Conservation (phyloP, 2,329 filamentous ascomycete species). For the Stylonectria norvegica region DNA sequence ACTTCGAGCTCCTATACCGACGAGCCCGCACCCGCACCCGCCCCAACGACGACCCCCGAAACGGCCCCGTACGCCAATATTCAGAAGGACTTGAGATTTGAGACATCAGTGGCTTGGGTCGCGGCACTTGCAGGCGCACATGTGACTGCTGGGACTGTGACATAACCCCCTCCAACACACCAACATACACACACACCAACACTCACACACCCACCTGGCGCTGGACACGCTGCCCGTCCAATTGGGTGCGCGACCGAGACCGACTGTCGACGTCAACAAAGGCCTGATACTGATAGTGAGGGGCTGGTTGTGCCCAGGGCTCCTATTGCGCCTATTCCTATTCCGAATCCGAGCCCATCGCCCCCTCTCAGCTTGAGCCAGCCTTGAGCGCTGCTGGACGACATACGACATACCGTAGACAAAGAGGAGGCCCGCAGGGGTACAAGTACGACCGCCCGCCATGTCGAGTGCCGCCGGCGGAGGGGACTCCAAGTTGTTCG, state of each 20-base stretch:
- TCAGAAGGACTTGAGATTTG: too few species aligned
- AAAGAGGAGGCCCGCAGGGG: slow-evolving; percentile 17
- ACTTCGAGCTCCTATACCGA: too few species aligned
- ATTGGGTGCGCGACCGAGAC: slow-evolving; percentile 21
- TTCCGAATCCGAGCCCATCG: slow-evolving; percentile 16
- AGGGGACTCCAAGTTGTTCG: slow-evolving; percentile 99
- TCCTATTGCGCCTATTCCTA: slow-evolving; percentile 9
- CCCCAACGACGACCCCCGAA: too few species aligned
- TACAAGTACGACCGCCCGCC: slow-evolving; percentile 34
- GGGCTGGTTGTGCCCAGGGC: slow-evolving; percentile 19
- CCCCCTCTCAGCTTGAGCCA: neutral
- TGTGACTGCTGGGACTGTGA: slow-evolving; percentile 20
- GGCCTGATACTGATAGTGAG: slow-evolving; percentile 17
- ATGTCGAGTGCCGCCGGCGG: slow-evolving; percentile 60
- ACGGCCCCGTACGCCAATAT: too few species aligned
- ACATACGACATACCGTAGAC: slow-evolving; percentile 3
- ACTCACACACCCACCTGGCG: slow-evolving; percentile 24
- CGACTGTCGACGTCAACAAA: slow-evolving; percentile 13
- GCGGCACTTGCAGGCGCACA: slow-evolving; percentile 21
- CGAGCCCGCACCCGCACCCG: too few species aligned
- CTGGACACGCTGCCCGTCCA: slow-evolving; percentile 21
- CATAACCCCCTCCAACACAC: slow-evolving; percentile 15
- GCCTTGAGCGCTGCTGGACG: neutral
- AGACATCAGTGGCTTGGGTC: slow-evolving; percentile 19
- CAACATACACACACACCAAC: slow-evolving; percentile 9